A percentile compares a stretch with the other conserved stretches of the same genome.
phyloP scores from a whole-genome alignment of 148 eudicot species.

The Amaranthus hypochondriacus region DNA sequence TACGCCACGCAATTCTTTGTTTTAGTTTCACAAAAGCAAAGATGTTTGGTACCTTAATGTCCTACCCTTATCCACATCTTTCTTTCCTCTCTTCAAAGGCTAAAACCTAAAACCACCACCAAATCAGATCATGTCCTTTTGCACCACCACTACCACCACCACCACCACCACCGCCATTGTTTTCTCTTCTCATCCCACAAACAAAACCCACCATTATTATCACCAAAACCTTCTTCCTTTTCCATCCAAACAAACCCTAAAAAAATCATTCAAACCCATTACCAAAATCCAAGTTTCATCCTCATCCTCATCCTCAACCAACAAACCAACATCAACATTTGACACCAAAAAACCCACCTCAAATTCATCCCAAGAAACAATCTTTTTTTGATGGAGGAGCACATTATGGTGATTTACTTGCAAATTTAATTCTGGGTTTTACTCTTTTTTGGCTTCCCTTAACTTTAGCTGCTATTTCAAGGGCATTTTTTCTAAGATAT shows the following conservation, averaged over 20 bases:
- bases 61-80: slow-evolving; percentile 20
- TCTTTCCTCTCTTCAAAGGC: slow-evolving; percentile 14
- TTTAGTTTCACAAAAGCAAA: not conserved
- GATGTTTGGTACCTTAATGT: not conserved
- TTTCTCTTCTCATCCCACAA: slow-evolving; percentile 24
- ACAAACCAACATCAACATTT: slow-evolving; percentile 31
- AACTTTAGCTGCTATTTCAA: slow-evolving; percentile 73
- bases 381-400: slow-evolving; percentile 90
- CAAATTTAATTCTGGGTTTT: slow-evolving; percentile 74
- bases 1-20: slow-evolving; percentile 19
- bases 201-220: slow-evolving; percentile 30
- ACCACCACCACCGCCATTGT: slow-evolving; percentile 29
- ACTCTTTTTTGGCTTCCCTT: slow-evolving; percentile 85
- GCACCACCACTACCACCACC: slow-evolving; percentile 35
- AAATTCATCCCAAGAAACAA: slow-evolving; percentile 46
- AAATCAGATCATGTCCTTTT: slow-evolving; percentile 28
- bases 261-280: slow-evolving; percentile 28
- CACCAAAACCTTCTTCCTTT: slow-evolving; percentile 22
- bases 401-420: slow-evolving; percentile 77
- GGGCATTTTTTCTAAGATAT: slow-evolving; percentile 77
- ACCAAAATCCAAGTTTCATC: slow-evolving; percentile 61
- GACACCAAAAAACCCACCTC: slow-evolving; percentile 26
- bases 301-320: slow-evolving; percentile 27
- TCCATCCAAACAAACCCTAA: slow-evolving; percentile 23
- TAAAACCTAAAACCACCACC: slow-evolving; percentile 18